A percentile compares a stretch with the other conserved stretches of the same genome.
Evolutionary conservation across 192 early-diverging fungal species (phyloP).

Genomic region (Borealophlyctis nickersoniae): DNA sequence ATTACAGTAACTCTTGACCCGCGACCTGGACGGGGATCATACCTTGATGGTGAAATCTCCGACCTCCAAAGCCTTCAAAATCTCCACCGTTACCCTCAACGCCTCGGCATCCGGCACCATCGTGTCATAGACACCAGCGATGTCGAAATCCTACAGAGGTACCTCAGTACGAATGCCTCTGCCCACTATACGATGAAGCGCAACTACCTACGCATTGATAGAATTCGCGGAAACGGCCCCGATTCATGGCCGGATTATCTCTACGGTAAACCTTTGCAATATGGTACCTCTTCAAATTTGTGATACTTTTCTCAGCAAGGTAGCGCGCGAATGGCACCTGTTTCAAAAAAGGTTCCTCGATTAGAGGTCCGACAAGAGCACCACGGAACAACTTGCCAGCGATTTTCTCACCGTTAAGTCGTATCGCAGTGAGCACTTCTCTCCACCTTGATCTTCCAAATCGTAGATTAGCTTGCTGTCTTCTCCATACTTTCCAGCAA

Average conservation of each 20-base stretch:
- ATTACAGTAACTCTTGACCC: slow-evolving; percentile 21
- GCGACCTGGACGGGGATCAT: slow-evolving; percentile 4
- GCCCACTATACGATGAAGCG: slow-evolving; percentile 1
- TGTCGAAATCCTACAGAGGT: slow-evolving; percentile 85
- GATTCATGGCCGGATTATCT: slow-evolving; percentile 97
- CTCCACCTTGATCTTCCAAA: slow-evolving; percentile 94
- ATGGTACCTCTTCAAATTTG: slow-evolving; percentile 93
- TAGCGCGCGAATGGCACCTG: slow-evolving; percentile 92
- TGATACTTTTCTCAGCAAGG: slow-evolving; percentile 86
- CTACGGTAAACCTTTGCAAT: slow-evolving; percentile 98
- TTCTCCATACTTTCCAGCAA: slow-evolving; percentile 96
- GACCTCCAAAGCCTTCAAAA: slow-evolving; percentile 75
- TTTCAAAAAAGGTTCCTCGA: too few species aligned
- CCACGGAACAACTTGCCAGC: too few species aligned
- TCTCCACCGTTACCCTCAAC: slow-evolving; percentile 76
- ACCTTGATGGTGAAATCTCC: slow-evolving; percentile 90
- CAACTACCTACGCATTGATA: slow-evolving; percentile 82
- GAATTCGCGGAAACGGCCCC: slow-evolving; percentile 98
- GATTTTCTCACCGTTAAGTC: slow-evolving; percentile 90
- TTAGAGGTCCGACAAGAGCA: too few species aligned
- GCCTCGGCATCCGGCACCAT: slow-evolving; percentile 98
- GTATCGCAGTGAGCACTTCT: slow-evolving; percentile 91
- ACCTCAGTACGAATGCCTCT: too few species aligned
- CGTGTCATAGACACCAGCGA: slow-evolving; percentile 88
- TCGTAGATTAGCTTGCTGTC: slow-evolving; percentile 99